phyloP scores from a whole-genome alignment of 805 yeast species.

The Hanseniaspora pseudoguilliermondii region DNA sequence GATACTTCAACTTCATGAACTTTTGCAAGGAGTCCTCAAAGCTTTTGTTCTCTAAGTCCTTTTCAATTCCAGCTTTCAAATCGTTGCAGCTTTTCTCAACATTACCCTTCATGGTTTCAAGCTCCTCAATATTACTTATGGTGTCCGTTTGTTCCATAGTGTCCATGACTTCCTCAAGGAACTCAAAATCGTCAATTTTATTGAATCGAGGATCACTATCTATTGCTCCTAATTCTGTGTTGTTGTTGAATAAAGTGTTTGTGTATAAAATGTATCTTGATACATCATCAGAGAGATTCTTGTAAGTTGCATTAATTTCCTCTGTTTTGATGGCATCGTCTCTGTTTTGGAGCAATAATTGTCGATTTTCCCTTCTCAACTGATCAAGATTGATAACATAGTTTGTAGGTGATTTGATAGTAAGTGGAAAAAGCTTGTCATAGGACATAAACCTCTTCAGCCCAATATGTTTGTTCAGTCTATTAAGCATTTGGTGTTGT shows the following conservation, averaged over 20 bases:
- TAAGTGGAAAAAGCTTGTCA: conserved; percentile 2
- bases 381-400: conserved; percentile 33
- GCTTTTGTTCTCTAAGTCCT: background rate
- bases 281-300: conserved; percentile 20
- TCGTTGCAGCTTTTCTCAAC: background rate
- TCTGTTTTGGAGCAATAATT: conserved; percentile 42
- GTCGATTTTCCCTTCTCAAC: conserved; percentile 63
- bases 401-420: background rate
- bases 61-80: conserved; percentile 2
- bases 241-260: background rate
- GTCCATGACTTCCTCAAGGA: conserved; percentile 16
- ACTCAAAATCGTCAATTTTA: conserved; percentile 10
- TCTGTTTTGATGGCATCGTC: background rate
- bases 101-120: conserved; percentile 1
- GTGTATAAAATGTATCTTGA: background rate
- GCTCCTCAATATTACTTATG: background rate
- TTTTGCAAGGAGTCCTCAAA: conserved; percentile 1
- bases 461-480: background rate
- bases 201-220: conserved; percentile 10
- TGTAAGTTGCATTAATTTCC: conserved; percentile 12
- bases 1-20: conserved; percentile 6
- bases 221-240: background rate
- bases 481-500: background rate
- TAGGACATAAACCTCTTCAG: conserved; percentile 37
- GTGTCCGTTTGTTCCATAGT: conserved; percentile 9